Base-by-base conservation (phyloP, 2,329 filamentous ascomycete genomes). In the Penicillium sp. region DNA sequence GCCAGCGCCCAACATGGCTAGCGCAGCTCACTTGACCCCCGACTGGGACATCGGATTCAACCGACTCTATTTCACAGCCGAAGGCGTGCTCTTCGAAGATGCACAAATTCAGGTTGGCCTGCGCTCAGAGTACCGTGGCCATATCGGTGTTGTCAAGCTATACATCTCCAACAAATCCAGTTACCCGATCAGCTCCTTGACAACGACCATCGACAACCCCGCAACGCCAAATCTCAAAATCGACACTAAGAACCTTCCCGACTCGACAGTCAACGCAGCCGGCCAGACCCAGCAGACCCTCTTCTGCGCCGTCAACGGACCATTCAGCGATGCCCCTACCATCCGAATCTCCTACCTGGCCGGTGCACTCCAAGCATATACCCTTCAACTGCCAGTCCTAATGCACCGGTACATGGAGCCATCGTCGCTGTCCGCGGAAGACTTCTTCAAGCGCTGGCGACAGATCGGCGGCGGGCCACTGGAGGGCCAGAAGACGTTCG, bases 381-480 rank as follows among this genome's bases (percentile, higher is more conserved):
- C 94, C 0, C 78, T 99, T 33, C 93, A 95, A 71, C 80, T 99
- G 4, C 94, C 94, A 0, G 84, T 99, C 3, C 79, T 90, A 0
- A 84, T 93, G 47, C 93, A 97, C 74, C 96, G 97, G 70, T 99
- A 96, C 68, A 97, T 97, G 91, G 92, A 97, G 57, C 85, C 90
- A 0, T 92, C 94, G 0, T 88, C 94, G 50, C 79, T 99, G 32
- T 84, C 84, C 6, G 85, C 88, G 0, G 94, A 99, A 46, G 94
- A 99, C 68, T 99, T 97, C 75, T 99, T 99, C 83, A 97, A 95
- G 80, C 83, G 95, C 45, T 99, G 94, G 94, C 95, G 96, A 80
- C 94, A 99, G 75, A 97, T 99, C 63, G 94, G 94, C 10, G 91
- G 89, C 4, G 84, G 85, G 1, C 87, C 92, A 1, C 84, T 95